Base-by-base conservation (phyloP, 306 rosid genomes). In the Rosa lucieae region DNA sequence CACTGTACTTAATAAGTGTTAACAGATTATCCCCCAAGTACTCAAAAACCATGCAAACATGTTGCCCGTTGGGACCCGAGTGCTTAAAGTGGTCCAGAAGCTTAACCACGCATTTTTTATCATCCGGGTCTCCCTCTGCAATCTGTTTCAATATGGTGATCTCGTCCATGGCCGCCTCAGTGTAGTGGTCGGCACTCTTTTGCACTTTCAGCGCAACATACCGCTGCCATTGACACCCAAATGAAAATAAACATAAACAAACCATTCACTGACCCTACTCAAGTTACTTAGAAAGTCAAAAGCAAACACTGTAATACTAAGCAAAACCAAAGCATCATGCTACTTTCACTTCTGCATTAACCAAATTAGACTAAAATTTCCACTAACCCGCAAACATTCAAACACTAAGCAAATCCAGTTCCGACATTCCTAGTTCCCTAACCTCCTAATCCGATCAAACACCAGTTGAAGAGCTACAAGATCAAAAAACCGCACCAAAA, bases 131-230 rank as follows among this genome's bases (percentile, higher is more conserved):
- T 75, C 97, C 97, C 76, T 92, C 97, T 8, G 97, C 97, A 77
- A 91, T 85, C 88, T 94, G 99, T 82, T 92, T 89, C 88, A 94
- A 85, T 77, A 94, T 94, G 13, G 93, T 89, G 81, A 94, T 92
- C 89, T 94, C 99, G 35, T 94, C 99, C 97, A 92, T 82, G 1
- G 99, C 99, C 1, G 99, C 99, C 84, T 94, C 99, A 0, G 99
- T 91, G 82, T 94, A 94, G 89, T 94, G 99, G 78, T 93, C 97
- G 55, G 99, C 99, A 75, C 99, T 94, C 92, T 94, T 94, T 74
- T 94, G 99, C 79, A 94, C 97, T 80, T 94, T 94, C 87, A 94
- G 80, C 63, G 99, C 97, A 73, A 94, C 99, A 62, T 91, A 91
- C 35, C 90, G 83, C 99, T 94, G 72, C 37, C 79, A 77, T 70